These are phyloP conservation scores for Bryopsis sp. DNA, from an alignment of 139 green algal species.

Conservation along the genomic window DNA sequence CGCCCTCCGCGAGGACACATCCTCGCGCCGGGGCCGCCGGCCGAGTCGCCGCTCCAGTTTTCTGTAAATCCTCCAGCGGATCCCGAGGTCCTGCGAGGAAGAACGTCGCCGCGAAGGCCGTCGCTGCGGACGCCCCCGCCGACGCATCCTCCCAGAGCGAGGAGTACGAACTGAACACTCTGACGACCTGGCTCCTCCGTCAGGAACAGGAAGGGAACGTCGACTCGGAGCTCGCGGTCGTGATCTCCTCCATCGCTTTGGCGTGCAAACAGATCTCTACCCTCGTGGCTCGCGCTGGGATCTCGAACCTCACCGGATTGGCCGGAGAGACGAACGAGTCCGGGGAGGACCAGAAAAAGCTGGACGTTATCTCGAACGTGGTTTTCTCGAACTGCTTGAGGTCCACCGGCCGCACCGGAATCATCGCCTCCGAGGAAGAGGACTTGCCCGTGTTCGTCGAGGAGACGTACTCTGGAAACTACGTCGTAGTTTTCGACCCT, in stretches of 20 bases:
- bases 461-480: conserved; percentile 91
- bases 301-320: conserved; percentile 86
- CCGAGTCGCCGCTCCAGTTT: background rate
- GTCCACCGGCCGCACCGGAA: conserved; percentile 61
- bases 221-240: conserved; percentile 82
- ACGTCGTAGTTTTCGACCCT: conserved; percentile 97
- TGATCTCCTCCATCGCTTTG: conserved; percentile 84
- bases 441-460: conserved; percentile 89
- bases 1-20: background rate
- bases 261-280: conserved; percentile 98
- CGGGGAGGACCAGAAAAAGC: conserved; percentile 99
- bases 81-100: background rate
- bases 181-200: conserved; percentile 82
- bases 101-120: conserved; percentile 3
- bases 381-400: conserved; percentile 91
- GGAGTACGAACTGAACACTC: conserved; percentile 60
- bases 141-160: conserved; percentile 5
- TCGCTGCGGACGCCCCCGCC: conserved; percentile 5
- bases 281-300: conserved; percentile 82
- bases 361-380: conserved; percentile 98
- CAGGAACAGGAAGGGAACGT: conserved; percentile 73
- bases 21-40: background rate
- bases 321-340: conserved; percentile 61
- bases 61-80: background rate
- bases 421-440: conserved; percentile 96